Conservation (phyloP, 768 basidiomycete genomes). For the Tulasnella sp. region DNA sequence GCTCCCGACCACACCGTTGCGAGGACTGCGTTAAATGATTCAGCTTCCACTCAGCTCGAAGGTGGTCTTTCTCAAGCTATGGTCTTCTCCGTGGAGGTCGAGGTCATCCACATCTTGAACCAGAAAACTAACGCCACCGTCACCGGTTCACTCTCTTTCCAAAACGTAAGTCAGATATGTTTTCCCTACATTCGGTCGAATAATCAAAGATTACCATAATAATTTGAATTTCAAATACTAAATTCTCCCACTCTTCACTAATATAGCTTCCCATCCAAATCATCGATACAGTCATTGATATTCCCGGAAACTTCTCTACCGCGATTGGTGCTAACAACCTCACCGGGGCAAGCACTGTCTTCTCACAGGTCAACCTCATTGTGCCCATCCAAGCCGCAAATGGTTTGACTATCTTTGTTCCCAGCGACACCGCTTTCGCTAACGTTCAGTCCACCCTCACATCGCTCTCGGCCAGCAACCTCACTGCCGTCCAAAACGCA, state of each 20-base stretch:
- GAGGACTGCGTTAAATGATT: slow-evolving; percentile 47
- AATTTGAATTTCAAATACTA: neutral
- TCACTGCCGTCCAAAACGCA: slow-evolving; percentile 31
- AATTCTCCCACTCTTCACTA: neutral
- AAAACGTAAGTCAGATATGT: slow-evolving; percentile 21
- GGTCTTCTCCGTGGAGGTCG: slow-evolving; percentile 33
- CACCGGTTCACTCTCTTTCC: slow-evolving; percentile 30
- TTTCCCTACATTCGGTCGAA: neutral
- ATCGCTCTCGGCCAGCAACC: slow-evolving; percentile 31
- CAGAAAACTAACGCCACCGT: slow-evolving; percentile 29
- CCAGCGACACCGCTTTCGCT: slow-evolving; percentile 41
- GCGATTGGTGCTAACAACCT: slow-evolving; percentile 37
- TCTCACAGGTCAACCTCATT: slow-evolving; percentile 29
- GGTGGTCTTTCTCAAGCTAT: slow-evolving; percentile 49
- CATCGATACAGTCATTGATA: slow-evolving; percentile 39
- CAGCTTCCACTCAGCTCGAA: slow-evolving; percentile 41
- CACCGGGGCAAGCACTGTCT: slow-evolving; percentile 29
- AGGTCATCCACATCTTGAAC: slow-evolving; percentile 38
- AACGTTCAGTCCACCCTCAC: slow-evolving; percentile 25
- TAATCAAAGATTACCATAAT: no score
- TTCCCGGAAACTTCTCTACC: slow-evolving; percentile 39
- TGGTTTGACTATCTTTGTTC: slow-evolving; percentile 61
- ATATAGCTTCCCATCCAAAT: slow-evolving; percentile 35
- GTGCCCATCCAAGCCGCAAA: slow-evolving; percentile 29
- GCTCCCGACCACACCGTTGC: slow-evolving; percentile 53